These are phyloP conservation scores for Boletus smithii DNA, from an alignment of 1,284 basidiomycete species.

Conservation along the genomic window DNA sequence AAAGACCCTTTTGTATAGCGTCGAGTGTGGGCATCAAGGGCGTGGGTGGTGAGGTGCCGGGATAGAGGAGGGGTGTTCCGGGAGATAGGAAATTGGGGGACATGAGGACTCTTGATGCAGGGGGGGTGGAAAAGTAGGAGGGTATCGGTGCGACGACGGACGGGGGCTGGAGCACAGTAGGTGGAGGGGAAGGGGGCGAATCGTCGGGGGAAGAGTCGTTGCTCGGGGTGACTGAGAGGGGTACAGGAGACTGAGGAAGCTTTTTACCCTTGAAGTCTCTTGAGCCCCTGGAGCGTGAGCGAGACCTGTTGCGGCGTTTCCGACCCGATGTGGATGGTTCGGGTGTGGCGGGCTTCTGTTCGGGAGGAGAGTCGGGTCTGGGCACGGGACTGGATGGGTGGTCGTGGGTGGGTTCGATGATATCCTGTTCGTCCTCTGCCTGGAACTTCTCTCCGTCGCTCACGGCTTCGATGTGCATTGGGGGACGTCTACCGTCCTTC, in stretches of 20 bases:
- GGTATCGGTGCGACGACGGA: conserved; percentile 64
- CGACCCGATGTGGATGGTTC: conserved; percentile 39
- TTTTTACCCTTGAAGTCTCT: conserved; percentile 67
- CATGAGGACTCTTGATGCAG: conserved; percentile 47
- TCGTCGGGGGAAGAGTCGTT: conserved; percentile 73
- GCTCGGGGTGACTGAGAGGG: conserved; percentile 42
- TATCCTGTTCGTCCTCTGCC: conserved; percentile 35
- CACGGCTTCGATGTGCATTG: conserved; percentile 75
- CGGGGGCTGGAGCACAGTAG: conserved; percentile 41
- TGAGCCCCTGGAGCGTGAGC: conserved; percentile 70
- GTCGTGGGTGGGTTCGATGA: conserved; percentile 25
- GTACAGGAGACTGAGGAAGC: conserved; percentile 43
- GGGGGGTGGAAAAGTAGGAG: conserved; percentile 51
- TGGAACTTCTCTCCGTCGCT: conserved; percentile 69
- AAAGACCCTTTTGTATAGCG: conserved; percentile 64
- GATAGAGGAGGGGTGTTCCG: conserved; percentile 53
- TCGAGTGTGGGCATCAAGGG: conserved; percentile 68
- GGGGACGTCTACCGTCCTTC: conserved; percentile 80
- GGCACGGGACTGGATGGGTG: conserved; percentile 17
- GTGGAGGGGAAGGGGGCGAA: conserved; percentile 37
- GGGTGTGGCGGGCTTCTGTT: conserved; percentile 32
- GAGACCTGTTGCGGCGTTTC: conserved; percentile 70
- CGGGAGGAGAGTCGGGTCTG: conserved; percentile 18
- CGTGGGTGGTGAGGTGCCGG: conserved; percentile 61
- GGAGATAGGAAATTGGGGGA: conserved; percentile 51